phyloP scores from a whole-genome alignment of 2,329 filamentous ascomycete genomes.

The Paecilomyces dactylethromorphus region DNA sequence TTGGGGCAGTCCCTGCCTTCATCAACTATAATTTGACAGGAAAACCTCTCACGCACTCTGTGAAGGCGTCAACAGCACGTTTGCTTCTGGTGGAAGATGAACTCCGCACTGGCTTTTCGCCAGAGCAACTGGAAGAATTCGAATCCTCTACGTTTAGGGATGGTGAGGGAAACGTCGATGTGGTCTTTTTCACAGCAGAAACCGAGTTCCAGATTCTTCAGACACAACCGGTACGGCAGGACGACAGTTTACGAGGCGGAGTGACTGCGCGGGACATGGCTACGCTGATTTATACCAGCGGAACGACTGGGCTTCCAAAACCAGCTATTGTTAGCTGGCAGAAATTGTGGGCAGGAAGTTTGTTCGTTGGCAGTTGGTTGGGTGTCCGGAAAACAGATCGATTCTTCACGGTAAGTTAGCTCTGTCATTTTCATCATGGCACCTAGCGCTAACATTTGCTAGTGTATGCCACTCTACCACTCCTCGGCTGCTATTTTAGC shows the following conservation, averaged over 20 bases:
- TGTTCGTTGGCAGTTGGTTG: constrained; percentile 51
- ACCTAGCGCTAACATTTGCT: constrained; percentile 4
- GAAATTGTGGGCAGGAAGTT: constrained; percentile 52
- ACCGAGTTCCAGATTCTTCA: constrained; percentile 50
- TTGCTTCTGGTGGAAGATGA: constrained; percentile 67
- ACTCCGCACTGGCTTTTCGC: constrained; percentile 46
- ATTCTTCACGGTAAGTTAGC: constrained; percentile 61
- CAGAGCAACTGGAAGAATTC: constrained; percentile 37
- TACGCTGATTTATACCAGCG: constrained; percentile 76
- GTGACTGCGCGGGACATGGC: constrained; percentile 53
- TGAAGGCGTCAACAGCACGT: constrained; percentile 60
- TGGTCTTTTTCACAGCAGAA: constrained; percentile 57
- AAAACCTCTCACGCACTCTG: constrained; percentile 65
- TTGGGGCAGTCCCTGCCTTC: constrained; percentile 76
- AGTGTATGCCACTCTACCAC: constrained; percentile 88
- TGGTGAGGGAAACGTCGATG: constrained; percentile 44
- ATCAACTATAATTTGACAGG: constrained; percentile 80
- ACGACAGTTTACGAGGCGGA: constrained; percentile 52
- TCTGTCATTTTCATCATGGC: background rate
- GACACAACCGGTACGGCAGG: constrained; percentile 49
- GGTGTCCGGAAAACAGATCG: constrained; percentile 57
- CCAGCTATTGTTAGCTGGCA: constrained; percentile 69
- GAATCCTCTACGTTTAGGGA: constrained; percentile 32
- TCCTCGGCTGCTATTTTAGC: constrained; percentile 69
- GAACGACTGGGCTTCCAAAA: constrained; percentile 79